Percentiles rank a stretch among this genome's conserved stretches.
Conservation (phyloP, 2,329 filamentous ascomycete species). For the Fusarium staphyleae region DNA sequence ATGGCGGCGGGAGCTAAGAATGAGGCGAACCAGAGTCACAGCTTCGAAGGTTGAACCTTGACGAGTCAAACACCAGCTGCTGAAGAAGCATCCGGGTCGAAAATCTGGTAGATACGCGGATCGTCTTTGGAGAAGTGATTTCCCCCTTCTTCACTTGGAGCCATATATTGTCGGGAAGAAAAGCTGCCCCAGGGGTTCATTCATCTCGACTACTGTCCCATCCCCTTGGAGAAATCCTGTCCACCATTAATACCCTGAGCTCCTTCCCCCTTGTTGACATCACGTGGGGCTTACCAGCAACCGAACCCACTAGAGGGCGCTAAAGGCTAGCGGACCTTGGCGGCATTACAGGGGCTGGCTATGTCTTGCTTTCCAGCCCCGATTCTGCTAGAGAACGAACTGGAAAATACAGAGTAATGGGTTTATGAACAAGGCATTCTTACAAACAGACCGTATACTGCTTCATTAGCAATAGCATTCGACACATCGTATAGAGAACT, state of each 20-base stretch:
- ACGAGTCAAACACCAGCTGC: neutral
- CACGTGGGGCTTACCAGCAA: conserved; percentile 15
- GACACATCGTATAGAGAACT: too few relatives aligned
- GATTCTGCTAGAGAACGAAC: too few relatives aligned
- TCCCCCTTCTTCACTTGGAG: neutral
- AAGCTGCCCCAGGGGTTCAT: conserved; percentile 32
- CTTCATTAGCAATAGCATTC: too few relatives aligned
- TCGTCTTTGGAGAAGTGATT: neutral
- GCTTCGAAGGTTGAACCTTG: neutral
- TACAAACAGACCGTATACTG: too few relatives aligned
- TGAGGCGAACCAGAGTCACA: conserved; percentile 7
- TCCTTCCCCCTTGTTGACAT: conserved; percentile 10
- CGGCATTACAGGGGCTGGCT: conserved; percentile 4
- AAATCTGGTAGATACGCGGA: neutral
- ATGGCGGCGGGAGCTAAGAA: conserved; percentile 35
- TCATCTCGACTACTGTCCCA: conserved; percentile 19
- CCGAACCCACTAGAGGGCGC: conserved; percentile 22
- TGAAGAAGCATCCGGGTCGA: neutral
- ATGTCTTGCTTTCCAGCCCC: too few relatives aligned
- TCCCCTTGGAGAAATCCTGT: conserved; percentile 29
- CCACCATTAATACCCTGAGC: conserved; percentile 1
- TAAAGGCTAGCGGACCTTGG: conserved; percentile 21
- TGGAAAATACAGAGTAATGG: too few relatives aligned
- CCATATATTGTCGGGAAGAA: conserved; percentile 15
- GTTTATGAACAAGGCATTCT: too few relatives aligned